Base-by-base conservation (phyloP, 495 filamentous ascomycete species). In the Penicillium coprophilum region DNA sequence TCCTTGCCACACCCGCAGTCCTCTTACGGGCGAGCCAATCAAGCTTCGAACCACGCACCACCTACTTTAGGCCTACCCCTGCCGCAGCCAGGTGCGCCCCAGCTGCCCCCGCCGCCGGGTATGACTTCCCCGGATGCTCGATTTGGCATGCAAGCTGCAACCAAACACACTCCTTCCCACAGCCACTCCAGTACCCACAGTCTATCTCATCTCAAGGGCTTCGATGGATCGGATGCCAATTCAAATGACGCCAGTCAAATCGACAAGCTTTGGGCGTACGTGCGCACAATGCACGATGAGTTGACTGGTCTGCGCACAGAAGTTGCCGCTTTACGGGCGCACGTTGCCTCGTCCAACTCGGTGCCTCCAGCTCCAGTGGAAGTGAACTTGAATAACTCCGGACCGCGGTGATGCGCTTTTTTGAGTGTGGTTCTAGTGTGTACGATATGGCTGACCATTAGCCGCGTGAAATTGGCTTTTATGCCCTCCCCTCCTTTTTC, bases 1-100 rank as follows among this genome's bases (percentile, higher is more conserved):
- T 83, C 89, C 46, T 79, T 85, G 53, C 64, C 66, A 44, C 66
- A 69, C 56, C 85, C 87, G 53, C 87, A 87, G 50, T 78, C 84
- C 46, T 80, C 88, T 31, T 88, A 83, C 53, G 78, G 77, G 31
- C 82, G 88, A 53, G 75, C 71, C 24, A 70, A 67, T 31, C 63
- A 67, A 46, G 39, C 65, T 15, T 27, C 66, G 1, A 73, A 62
- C 36, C 71, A 71, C 45, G 55, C 58, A 32, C 55, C 67, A n/a
- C 51, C 69, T 6, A 43, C 66, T 12, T 39, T 72, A 27, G 72
- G 73, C 17, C 64, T 77, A 20, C 71, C 74, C 7, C 73, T 67
- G 17, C 73, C 68, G 13, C 75, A 71, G 50, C 64, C 69, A 15
- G 71, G 75, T 27, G 70, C 71, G 3, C 76, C 81, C 41, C 80